Percentiles rank a stretch among this genome's conserved stretches.
These are phyloP conservation scores for Odonthalia washingtoniensis DNA, from an alignment of 31 red algal species.

Conservation along the genomic window DNA sequence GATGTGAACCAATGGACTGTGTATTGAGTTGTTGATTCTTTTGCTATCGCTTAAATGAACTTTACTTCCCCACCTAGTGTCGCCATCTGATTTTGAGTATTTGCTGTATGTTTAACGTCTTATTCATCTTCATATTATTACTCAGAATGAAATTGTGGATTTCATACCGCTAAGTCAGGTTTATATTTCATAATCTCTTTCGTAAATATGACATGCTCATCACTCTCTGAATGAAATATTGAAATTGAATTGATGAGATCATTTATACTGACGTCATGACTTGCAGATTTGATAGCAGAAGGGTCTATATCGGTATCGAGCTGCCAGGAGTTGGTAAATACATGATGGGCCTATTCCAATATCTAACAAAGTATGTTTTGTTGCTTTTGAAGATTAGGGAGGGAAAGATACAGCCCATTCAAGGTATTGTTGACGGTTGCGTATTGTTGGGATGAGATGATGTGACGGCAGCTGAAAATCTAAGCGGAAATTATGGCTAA, in stretches of 20 bases:
- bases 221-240: slow-evolving; percentile 15
- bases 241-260: slow-evolving; percentile 25
- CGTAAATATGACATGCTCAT: slow-evolving; percentile 20
- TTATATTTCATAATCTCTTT: neutral
- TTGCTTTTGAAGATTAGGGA: neutral
- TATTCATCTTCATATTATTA: neutral
- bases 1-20: slow-evolving; percentile 66
- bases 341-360: slow-evolving; percentile 67
- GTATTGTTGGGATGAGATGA: slow-evolving; percentile 68
- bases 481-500: slow-evolving; percentile 59
- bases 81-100: slow-evolving; percentile 51
- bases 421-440: slow-evolving; percentile 72
- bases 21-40: slow-evolving; percentile 13
- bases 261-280: slow-evolving; percentile 39
- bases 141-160: slow-evolving; percentile 59
- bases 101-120: slow-evolving; percentile 1
- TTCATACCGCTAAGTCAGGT: slow-evolving; percentile 51
- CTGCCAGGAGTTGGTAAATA: slow-evolving; percentile 62
- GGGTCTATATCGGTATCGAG: slow-evolving; percentile 59
- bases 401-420: slow-evolving; percentile 56
- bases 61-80: slow-evolving; percentile 58
- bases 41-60: slow-evolving; percentile 42
- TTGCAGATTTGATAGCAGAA: slow-evolving; percentile 41
- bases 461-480: slow-evolving; percentile 29
- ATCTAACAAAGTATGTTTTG: slow-evolving; percentile 25